Percentiles rank a stretch among this genome's conserved stretches.
Evolutionary conservation across 2,329 filamentous ascomycete genomes (phyloP).

Genomic region (Monilinia polystroma): DNA sequence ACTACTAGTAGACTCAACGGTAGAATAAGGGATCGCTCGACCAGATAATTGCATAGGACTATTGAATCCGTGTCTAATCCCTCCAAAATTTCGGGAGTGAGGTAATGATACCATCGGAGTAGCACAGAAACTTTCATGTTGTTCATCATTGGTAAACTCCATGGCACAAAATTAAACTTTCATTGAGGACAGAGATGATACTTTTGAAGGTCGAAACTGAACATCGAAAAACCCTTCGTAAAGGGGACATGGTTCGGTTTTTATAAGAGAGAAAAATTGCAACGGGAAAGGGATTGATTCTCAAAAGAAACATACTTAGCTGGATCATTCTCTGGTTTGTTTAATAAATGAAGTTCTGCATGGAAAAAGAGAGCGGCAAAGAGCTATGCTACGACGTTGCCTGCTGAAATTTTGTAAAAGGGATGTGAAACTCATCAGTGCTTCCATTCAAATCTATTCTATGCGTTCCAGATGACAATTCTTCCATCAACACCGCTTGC

Average conservation of each 20-base stretch:
- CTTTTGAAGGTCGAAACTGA: background rate
- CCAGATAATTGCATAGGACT: slow-evolving; percentile 4
- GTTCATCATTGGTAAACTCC: slow-evolving; percentile 8
- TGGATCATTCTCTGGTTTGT: slow-evolving; percentile 17
- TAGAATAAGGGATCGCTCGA: slow-evolving; percentile 5
- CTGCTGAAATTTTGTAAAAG: background rate
- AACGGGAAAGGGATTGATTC: background rate
- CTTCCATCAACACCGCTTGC: slow-evolving; percentile 81
- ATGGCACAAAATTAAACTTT: background rate
- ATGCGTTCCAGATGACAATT: slow-evolving; percentile 74
- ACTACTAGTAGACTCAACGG: background rate
- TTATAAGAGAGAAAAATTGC: background rate
- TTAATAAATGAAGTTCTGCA: slow-evolving; percentile 18
- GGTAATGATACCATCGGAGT: background rate
- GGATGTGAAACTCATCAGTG: slow-evolving; percentile 21
- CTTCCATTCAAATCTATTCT: slow-evolving; percentile 38
- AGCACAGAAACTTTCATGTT: background rate
- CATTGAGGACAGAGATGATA: background rate
- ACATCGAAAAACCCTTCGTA: background rate
- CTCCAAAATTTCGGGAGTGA: slow-evolving; percentile 19
- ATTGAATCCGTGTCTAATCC: slow-evolving; percentile 23
- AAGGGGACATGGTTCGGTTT: background rate
- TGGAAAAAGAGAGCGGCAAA: slow-evolving; percentile 14
- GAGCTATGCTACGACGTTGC: slow-evolving; percentile 3
- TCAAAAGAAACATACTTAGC: slow-evolving; percentile 20